Base-by-base conservation (phyloP, 2,329 filamentous ascomycete genomes). In the Curvularia eragrostidis region DNA sequence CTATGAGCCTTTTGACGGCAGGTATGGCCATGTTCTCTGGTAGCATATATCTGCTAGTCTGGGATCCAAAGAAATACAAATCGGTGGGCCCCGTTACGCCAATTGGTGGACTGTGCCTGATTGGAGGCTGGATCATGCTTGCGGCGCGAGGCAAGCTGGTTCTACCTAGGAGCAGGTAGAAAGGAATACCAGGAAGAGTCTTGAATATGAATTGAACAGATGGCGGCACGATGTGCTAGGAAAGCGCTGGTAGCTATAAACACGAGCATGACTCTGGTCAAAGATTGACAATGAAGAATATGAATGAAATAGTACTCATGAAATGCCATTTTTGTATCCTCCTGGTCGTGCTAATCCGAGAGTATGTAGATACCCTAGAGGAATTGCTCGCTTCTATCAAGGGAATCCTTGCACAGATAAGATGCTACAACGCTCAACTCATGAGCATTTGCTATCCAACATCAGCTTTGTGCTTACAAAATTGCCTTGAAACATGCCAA, bases 11-110 rank as follows among this genome's bases (percentile, higher is more conserved):
- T n/a, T 84, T 89, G 70, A 83, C 84, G 0, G 85, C 85, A 0
- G 87, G 88, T 50, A 89, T 89, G 79, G 85, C 85, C 3, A 82
- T 89, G 81, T 90, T 90, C 75, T 85, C 82, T 58, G 88, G 88
- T 1, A 85, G 82, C 68, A 83, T 90, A 62, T 90, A 90, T 72
- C 78, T 86, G 9, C 80, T 90, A 9, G 81, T 85, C 0, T 77
- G 90, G n/a, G 83, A 89, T 74, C 84, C 87, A 19, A 80, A 84
- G 66, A 77, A 81, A 26, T 88, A 87, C 43, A 84, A 83, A 68
- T 77, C 80, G 54, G 57, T 89, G 61, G 87, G 88, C 0, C 87
- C 88, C 0, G 83, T 89, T 12, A 90, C 88, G 48, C 88, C 88
- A 13, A 57, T 90, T 1, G 88, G 87, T 0, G 87, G 87, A 0